Base-by-base conservation (phyloP, 306 rosid species). In the Quercus parvula region DNA sequence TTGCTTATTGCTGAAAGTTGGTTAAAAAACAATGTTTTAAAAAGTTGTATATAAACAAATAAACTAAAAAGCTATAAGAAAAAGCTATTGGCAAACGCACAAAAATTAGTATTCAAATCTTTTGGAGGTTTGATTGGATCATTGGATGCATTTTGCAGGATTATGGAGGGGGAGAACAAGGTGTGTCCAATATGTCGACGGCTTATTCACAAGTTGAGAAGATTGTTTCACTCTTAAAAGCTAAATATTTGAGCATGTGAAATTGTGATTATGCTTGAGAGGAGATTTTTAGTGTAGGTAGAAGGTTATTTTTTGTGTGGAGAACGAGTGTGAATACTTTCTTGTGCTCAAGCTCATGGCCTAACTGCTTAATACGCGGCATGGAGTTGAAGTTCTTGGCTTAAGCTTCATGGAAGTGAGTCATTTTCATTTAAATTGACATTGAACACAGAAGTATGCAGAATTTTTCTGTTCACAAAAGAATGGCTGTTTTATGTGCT, bases 141-240 rank as follows among this genome's bases (percentile, higher is more conserved):
- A 63, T 31, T 46, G 71, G 71, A 7, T n/a, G 33, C 31, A 41
- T 71, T 72, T 83, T 85, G 86, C 89, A 92, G 97, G 92, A 92
- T 90, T 77, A 72, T 85, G 82, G 85, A 86, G 0, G 92, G 70
- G 75, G 97, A 85, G 79, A 87, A 75, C 82, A 90, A 79, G 82
- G 83, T 85, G 41, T 92, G 97, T 85, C 97, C 97, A 9, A 85
- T 92, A 74, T 90, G 94, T 66, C 82, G 97, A 73, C 88, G 94
- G 86, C 90, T 88, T 44, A 64, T 92, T 64, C 91, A 87, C 86
- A 92, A 84, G 77, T 85, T 83, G 58, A 80, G 91, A 81, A 88
- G 83, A 85, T 81, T 92, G 82, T 90, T 85, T 66, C 56, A 81
- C 69, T 52, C 87, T 20, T 83, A 67, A 77, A 80, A 80, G 68